phyloP scores from a whole-genome alignment of 768 basidiomycete species.

The Ephemerocybe angulata region DNA sequence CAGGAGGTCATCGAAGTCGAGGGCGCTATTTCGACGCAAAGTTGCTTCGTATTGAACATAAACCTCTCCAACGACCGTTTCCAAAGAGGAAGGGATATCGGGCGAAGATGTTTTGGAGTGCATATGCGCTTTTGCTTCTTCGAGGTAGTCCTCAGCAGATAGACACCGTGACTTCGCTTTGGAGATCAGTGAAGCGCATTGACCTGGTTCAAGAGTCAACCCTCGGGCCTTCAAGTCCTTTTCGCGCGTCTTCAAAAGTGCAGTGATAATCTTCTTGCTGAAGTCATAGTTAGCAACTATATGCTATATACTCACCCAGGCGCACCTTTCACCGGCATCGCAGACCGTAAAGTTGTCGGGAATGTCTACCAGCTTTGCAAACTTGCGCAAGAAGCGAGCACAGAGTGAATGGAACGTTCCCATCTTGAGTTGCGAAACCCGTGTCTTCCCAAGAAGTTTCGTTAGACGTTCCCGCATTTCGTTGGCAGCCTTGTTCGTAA shows the following conservation, averaged over 20 bases:
- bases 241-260: slow-evolving; percentile 55
- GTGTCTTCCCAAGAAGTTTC: slow-evolving; percentile 60
- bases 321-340: slow-evolving; percentile 75
- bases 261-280: slow-evolving; percentile 66
- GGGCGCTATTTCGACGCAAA: slow-evolving; percentile 58
- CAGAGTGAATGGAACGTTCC: slow-evolving; percentile 82
- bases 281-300: not conserved
- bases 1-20: slow-evolving; percentile 70
- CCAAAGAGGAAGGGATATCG: slow-evolving; percentile 10
- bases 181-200: slow-evolving; percentile 62
- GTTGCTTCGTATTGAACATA: slow-evolving; percentile 65
- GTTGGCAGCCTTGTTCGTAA: slow-evolving; percentile 87
- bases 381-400: slow-evolving; percentile 64
- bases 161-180: slow-evolving; percentile 70
- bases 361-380: slow-evolving; percentile 55
- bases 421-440: slow-evolving; percentile 53
- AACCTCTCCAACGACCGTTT: slow-evolving; percentile 45
- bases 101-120: slow-evolving; percentile 3
- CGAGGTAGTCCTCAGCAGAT: slow-evolving; percentile 44
- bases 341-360: slow-evolving; percentile 77
- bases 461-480: slow-evolving; percentile 77
- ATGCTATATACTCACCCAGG: not conserved
- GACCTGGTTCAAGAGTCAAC: slow-evolving; percentile 51
- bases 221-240: slow-evolving; percentile 43
- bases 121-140: slow-evolving; percentile 19